Conservation (phyloP, 352 stramenopile species). For the Phytopythium chamaehyphon region DNA sequence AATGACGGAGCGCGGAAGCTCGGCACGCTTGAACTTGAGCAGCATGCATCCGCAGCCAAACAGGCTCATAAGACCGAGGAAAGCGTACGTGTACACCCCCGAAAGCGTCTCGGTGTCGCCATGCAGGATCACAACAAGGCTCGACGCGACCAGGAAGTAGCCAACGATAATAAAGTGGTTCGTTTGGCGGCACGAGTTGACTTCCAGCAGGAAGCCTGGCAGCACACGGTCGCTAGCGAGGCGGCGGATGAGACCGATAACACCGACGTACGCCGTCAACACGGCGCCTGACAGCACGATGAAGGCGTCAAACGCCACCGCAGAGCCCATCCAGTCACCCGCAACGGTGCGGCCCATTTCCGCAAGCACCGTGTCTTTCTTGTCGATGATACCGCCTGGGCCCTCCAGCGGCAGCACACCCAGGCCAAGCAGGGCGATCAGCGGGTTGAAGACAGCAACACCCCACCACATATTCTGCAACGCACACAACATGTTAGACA, state of each 20-base stretch:
- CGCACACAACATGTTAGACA: constrained; percentile 1
- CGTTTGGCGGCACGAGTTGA: constrained; percentile 82
- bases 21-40: constrained; percentile 93
- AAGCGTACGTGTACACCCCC: constrained; percentile 95
- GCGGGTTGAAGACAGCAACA: constrained; percentile 92
- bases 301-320: constrained; percentile 90
- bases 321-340: constrained; percentile 66
- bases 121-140: constrained; percentile 87
- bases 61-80: constrained; percentile 93
- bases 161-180: constrained; percentile 92
- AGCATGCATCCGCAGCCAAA: constrained; percentile 93
- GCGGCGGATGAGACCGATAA: constrained; percentile 88
- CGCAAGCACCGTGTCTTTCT: constrained; percentile 89
- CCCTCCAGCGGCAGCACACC: constrained; percentile 84
- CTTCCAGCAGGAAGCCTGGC: constrained; percentile 69
- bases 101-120: constrained; percentile 90
- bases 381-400: constrained; percentile 62
- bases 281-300: constrained; percentile 92
- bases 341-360: constrained; percentile 86
- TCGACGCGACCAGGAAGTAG: constrained; percentile 88
- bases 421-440: constrained; percentile 90
- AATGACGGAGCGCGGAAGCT: constrained; percentile 83
- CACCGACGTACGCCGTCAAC: constrained; percentile 92
- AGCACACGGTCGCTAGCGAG: constrained; percentile 90
- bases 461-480: constrained; percentile 92